phyloP scores from a whole-genome alignment of 2,329 filamentous ascomycete genomes.

The Penicillium sp. region DNA sequence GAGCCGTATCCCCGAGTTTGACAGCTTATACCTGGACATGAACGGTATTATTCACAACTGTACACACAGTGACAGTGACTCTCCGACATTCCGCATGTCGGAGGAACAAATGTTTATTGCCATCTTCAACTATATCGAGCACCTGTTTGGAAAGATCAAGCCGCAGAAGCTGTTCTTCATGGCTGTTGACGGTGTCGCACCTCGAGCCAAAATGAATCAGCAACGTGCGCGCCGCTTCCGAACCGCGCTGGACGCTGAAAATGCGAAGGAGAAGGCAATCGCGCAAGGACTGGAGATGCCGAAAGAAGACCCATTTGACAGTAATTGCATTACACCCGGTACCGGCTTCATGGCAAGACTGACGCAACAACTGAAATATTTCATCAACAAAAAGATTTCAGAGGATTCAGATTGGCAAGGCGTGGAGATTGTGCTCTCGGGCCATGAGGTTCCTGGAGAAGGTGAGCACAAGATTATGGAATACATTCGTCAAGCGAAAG shows the following conservation, averaged over 20 bases:
- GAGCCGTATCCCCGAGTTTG: slow-evolving; percentile 98
- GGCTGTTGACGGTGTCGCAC: slow-evolving; percentile 97
- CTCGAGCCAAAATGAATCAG: slow-evolving; percentile 99
- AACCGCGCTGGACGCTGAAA: slow-evolving; percentile 87
- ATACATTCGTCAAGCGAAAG: slow-evolving; percentile 96
- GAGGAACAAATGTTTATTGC: slow-evolving; percentile 99
- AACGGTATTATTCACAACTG: slow-evolving; percentile 99
- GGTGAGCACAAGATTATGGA: slow-evolving; percentile 99
- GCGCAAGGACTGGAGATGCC: slow-evolving; percentile 87
- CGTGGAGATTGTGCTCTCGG: slow-evolving; percentile 92
- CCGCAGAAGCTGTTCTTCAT: slow-evolving; percentile 99
- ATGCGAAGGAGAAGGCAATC: slow-evolving; percentile 88
- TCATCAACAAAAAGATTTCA: slow-evolving; percentile 97
- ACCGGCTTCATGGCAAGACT: slow-evolving; percentile 98
- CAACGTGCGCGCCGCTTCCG: slow-evolving; percentile 93
- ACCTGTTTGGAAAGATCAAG: slow-evolving; percentile 97
- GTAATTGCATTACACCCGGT: slow-evolving; percentile 96
- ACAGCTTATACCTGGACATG: slow-evolving; percentile 87
- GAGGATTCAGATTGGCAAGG: slow-evolving; percentile 98
- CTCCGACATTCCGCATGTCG: slow-evolving; percentile 85
- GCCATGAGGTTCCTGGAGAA: slow-evolving; percentile 96
- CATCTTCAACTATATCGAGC: slow-evolving; percentile 99
- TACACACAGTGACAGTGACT: slow-evolving; percentile 94
- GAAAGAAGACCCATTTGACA: slow-evolving; percentile 94
- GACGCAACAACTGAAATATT: slow-evolving; percentile 92